Evolutionary conservation across 163 green algal genomes (phyloP).

Genomic region (Coccomyxa subellipsoidea): DNA sequence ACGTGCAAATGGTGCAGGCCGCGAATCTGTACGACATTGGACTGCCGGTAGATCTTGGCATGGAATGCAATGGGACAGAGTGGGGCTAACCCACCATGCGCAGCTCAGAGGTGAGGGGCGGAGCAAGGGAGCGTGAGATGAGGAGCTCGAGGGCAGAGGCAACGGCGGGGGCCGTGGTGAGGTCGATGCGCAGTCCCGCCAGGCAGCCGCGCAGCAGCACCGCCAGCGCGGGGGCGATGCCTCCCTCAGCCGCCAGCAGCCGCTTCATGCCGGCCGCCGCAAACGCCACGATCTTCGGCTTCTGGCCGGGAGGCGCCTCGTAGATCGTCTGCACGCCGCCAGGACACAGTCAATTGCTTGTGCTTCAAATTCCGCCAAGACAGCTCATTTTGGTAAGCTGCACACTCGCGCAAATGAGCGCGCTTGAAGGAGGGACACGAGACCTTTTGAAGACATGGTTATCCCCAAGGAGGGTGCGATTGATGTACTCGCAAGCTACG

Average conservation of each 20-base stretch:
- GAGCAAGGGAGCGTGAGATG: neutral
- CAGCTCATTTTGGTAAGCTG: too few relatives aligned
- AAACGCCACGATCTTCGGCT: slow-evolving; percentile 12
- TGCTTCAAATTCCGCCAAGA: too few relatives aligned
- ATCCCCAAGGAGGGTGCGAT: too few relatives aligned
- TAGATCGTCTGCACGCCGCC: slow-evolving; percentile 15
- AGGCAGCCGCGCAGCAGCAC: slow-evolving; percentile 28
- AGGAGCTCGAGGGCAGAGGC: slow-evolving; percentile 9
- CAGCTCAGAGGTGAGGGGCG: neutral
- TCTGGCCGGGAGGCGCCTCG: slow-evolving; percentile 34
- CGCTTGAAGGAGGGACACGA: too few relatives aligned
- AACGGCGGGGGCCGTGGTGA: slow-evolving; percentile 25
- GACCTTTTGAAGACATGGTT: too few relatives aligned
- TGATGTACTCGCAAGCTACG: too few relatives aligned
- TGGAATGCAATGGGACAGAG: too few relatives aligned
- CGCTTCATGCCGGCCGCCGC: neutral
- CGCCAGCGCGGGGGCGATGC: neutral
- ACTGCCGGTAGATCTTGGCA: too few relatives aligned
- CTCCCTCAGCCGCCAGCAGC: slow-evolving; percentile 7
- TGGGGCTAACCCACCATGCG: neutral
- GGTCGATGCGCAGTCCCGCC: slow-evolving; percentile 21
- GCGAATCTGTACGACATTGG: too few relatives aligned
- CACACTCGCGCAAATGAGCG: too few relatives aligned
- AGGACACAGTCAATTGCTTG: too few relatives aligned
- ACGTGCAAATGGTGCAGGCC: too few relatives aligned